Base-by-base conservation (phyloP, 2,329 filamentous ascomycete genomes). In the Blastomyces emzantsi region DNA sequence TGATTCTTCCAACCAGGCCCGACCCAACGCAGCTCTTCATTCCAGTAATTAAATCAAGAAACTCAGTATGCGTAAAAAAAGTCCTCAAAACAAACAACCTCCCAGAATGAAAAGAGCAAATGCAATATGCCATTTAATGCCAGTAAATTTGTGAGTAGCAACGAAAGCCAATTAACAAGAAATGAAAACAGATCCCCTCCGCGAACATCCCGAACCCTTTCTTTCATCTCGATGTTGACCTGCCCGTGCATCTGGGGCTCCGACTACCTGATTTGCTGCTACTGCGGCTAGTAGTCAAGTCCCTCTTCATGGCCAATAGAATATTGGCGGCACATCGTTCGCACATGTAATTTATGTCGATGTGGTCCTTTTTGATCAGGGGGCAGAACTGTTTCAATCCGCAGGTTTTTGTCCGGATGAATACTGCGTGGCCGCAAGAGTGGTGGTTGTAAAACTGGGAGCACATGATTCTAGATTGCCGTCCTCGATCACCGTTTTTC, bases 371-470 rank as follows among this genome's bases (percentile, higher is more conserved):
- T 15, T n/a, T 41, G 55, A 67, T 64, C 11, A 41, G 36, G 30
- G 66, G 66, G 30, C 66, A 67, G 28, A 63, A 66, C 33, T 65
- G 64, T 41, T 66, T 67, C 55, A 62, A 64, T 22, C 66, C 66
- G 43, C 66, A 67, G 33, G 64, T 64, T 58, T 64, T 67, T 51
- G 66, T 67, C 22, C 63, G 58, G 43, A 66, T 39, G 47, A 67
- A 67, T 41, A 56, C 36, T 33, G 62, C 22, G 60, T 67, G 66
- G 47, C 61, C 64, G 59, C 66, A 67, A 36, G 64, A 57, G 30
- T 66, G 63, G n/a, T 61, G 11, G 36, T 66, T 66, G 59, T 67
- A 67, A 33, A 64, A 22, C 51, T 67, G 66, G 25, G 47, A 58
- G 55, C 66, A 67, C 64, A 67, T 67, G 17, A n/a, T 63, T 62